These are phyloP conservation scores for Chrysoporthe austroafricana DNA, from an alignment of 2,329 filamentous ascomycete genomes.

Conservation along the genomic window DNA sequence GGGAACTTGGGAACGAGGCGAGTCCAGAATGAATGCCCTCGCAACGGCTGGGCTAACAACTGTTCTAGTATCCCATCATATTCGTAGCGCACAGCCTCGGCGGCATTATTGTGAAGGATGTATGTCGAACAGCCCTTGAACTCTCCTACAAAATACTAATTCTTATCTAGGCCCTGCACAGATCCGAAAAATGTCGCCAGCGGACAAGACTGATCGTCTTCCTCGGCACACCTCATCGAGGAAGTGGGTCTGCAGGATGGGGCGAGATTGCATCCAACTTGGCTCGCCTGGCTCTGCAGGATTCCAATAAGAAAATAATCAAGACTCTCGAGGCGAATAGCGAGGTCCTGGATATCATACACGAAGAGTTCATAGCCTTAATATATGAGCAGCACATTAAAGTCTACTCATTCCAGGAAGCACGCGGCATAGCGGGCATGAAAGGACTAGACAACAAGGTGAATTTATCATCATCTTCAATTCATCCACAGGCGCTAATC, in stretches of 20 bases:
- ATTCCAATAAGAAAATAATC: background rate
- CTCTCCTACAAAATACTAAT: background rate
- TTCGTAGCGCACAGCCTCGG: conserved; percentile 2
- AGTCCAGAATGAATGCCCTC: conserved; percentile 15
- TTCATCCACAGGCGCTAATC: background rate
- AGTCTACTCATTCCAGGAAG: background rate
- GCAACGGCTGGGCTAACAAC: background rate
- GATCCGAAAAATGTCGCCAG: background rate
- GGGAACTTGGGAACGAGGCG: conserved; percentile 39
- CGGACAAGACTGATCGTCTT: background rate
- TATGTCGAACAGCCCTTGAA: background rate
- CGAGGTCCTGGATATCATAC: background rate
- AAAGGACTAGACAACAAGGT: background rate
- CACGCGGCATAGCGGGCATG: background rate
- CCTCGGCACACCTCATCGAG: background rate
- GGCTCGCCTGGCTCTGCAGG: background rate
- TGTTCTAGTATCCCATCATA: background rate
- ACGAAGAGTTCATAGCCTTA: background rate
- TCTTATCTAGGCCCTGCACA: background rate
- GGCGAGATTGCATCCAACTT: background rate
- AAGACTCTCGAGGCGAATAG: background rate
- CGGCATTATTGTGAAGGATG: conserved; percentile 3
- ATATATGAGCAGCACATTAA: background rate
- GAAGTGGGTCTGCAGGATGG: background rate
- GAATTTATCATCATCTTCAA: background rate